These are phyloP conservation scores for Plantago ovata DNA, from an alignment of 257 asterid species.

Conservation along the genomic window DNA sequence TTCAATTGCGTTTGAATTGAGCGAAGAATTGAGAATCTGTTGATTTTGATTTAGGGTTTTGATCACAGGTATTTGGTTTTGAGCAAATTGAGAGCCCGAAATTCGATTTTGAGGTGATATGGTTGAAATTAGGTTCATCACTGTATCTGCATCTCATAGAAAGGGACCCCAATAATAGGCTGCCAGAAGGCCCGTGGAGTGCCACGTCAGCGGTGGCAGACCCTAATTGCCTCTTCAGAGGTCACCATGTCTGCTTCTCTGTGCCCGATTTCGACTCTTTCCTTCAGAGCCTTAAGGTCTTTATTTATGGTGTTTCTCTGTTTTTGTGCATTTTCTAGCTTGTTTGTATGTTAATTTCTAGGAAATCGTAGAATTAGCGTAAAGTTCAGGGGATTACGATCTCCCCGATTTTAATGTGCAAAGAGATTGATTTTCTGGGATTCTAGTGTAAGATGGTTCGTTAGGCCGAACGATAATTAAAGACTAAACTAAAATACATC, in stretches of 20 bases:
- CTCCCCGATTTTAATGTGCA: too few species aligned
- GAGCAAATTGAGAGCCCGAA: conserved; percentile 71
- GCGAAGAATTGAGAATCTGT: neutral
- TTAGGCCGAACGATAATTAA: too few species aligned
- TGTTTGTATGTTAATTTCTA: too few species aligned
- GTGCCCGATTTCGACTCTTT: conserved; percentile 66
- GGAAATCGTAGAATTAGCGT: too few species aligned
- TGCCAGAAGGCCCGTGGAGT: conserved; percentile 83
- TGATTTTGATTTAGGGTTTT: neutral
- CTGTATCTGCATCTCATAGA: conserved; percentile 76
- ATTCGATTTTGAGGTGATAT: conserved; percentile 59
- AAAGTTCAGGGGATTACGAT: too few species aligned
- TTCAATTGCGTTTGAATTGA: neutral
- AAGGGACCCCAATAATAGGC: conserved; percentile 63
- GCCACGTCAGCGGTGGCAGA: conserved; percentile 48
- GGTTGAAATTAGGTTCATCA: conserved; percentile 74
- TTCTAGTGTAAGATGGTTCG: too few species aligned
- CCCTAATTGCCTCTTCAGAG: conserved; percentile 59
- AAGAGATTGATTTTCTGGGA: too few species aligned
- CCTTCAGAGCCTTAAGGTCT: conserved; percentile 59
- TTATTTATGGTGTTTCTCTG: neutral
- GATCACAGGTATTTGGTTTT: conserved; percentile 62
- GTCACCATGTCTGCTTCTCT: conserved; percentile 81
- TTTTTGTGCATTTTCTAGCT: neutral
- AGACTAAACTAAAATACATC: too few species aligned